A percentile compares a stretch with the other conserved stretches of the same genome.
Evolutionary conservation across 306 rosid genomes (phyloP).

Genomic region (Pueraria montana): DNA sequence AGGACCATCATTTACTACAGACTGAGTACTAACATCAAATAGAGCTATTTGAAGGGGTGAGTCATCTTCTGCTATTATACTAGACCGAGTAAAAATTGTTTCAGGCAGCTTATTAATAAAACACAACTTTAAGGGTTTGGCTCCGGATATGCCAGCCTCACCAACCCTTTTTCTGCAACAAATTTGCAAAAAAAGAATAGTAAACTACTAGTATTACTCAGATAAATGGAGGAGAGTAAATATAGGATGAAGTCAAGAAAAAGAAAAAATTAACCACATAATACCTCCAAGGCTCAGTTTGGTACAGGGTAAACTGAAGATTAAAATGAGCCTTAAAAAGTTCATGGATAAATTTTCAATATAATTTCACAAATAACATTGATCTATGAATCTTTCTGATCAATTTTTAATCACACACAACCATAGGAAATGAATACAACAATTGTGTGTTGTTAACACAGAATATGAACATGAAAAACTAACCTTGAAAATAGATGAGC

Average conservation of each 20-base stretch:
- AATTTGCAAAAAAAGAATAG: constrained; percentile 2
- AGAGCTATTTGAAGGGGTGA: constrained; percentile 53
- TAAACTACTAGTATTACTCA: background rate
- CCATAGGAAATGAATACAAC: background rate
- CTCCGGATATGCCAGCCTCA: constrained; percentile 55
- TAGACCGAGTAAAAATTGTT: constrained; percentile 54
- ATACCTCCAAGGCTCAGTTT: background rate
- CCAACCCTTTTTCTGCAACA: constrained; percentile 51
- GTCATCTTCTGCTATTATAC: constrained; percentile 46
- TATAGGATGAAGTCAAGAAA: background rate
- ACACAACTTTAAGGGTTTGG: constrained; percentile 56
- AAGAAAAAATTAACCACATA: background rate
- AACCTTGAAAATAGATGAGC: constrained; percentile 55
- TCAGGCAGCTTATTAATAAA: constrained; percentile 52
- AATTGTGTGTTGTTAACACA: background rate
- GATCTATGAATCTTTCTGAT: background rate
- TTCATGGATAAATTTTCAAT: background rate
- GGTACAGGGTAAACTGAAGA: background rate
- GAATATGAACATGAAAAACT: constrained; percentile 42
- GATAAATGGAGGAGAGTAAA: background rate
- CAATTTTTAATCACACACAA: background rate
- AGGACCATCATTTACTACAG: constrained; percentile 55
- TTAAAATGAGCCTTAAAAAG: background rate
- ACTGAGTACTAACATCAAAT: constrained; percentile 53
- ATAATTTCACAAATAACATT: background rate